A percentile compares a stretch with the other conserved stretches of the same genome.
Evolutionary conservation across 352 stramenopile species (phyloP).

Genomic region (Ophiocytium majus): DNA sequence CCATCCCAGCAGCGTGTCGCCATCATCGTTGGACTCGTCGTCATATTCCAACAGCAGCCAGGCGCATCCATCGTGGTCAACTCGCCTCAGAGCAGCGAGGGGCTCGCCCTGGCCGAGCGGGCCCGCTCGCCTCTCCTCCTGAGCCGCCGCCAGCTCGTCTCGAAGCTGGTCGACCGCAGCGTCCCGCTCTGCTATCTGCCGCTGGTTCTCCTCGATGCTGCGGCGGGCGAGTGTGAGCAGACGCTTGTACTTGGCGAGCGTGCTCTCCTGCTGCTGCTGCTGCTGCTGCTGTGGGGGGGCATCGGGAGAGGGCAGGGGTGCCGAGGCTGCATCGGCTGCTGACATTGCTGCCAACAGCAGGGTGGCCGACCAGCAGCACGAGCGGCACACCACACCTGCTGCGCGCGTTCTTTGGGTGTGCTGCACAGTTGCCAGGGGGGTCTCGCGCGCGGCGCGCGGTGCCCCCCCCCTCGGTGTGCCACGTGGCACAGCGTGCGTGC

Average conservation of each 20-base stretch:
- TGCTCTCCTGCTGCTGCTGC: constrained; percentile 28
- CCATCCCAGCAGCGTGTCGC: constrained; percentile 16
- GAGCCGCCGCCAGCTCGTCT: constrained; percentile 24
- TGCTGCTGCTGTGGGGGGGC: background rate
- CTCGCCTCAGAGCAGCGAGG: constrained; percentile 37
- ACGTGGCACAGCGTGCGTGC: no score
- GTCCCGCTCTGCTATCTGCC: constrained; percentile 55
- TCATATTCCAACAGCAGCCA: constrained; percentile 56
- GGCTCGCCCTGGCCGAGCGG: constrained; percentile 27
- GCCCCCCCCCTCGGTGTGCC: no score
- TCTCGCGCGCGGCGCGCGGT: no score
- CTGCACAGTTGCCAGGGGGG: no score
- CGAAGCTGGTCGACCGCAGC: constrained; percentile 23
- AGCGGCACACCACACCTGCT: no score
- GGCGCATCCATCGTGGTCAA: constrained; percentile 43
- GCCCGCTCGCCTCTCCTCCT: constrained; percentile 27
- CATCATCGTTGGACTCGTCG: constrained; percentile 37
- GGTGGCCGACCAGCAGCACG: no score
- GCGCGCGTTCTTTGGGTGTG: no score
- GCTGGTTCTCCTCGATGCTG: constrained; percentile 58
- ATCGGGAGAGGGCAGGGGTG: no score
- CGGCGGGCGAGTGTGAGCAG: constrained; percentile 52
- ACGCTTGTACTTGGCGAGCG: constrained; percentile 56
- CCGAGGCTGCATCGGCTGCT: no score
- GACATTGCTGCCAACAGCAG: no score